Conservation (phyloP, 2,329 filamentous ascomycete genomes). For the Leptodontidium sp. region DNA sequence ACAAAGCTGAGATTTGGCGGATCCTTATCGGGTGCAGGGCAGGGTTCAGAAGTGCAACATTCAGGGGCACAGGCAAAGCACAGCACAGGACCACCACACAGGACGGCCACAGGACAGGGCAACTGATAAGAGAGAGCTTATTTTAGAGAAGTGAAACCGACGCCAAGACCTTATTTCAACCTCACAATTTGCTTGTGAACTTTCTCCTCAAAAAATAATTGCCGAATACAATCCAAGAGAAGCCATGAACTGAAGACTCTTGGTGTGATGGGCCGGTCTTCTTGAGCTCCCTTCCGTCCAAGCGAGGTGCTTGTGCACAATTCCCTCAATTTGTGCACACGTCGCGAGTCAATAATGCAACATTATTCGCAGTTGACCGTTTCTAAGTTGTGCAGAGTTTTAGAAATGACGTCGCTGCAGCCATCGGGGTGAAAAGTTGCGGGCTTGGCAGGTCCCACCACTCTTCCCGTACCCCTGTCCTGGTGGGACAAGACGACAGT, state of each 20-base stretch:
- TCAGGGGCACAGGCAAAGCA: constrained; percentile 6
- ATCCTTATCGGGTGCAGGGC: background rate
- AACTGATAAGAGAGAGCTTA: constrained; percentile 16
- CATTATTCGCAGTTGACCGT: constrained; percentile 1
- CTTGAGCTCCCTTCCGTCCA: background rate
- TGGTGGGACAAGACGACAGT: background rate
- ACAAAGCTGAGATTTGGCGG: background rate
- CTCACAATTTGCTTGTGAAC: background rate
- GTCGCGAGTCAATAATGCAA: background rate
- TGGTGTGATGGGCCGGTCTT: background rate
- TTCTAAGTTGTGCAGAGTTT: constrained; percentile 17
- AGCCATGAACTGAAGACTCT: background rate
- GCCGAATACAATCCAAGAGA: background rate
- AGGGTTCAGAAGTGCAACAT: constrained; percentile 12
- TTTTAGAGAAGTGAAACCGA: constrained; percentile 1
- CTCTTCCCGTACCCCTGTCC: background rate
- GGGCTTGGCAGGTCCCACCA: constrained; percentile 17
- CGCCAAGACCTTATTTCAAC: constrained; percentile 18
- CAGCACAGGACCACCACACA: no score
- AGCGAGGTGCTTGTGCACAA: background rate
- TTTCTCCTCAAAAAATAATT: background rate
- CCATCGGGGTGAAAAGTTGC: background rate
- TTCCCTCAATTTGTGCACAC: background rate
- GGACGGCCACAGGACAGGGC: constrained; percentile 1
- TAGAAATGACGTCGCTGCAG: constrained; percentile 14